Percentiles rank a stretch among this genome's conserved stretches.
Conservation (phyloP, 2,329 filamentous ascomycete species). For the Lachnellula hyalina region DNA sequence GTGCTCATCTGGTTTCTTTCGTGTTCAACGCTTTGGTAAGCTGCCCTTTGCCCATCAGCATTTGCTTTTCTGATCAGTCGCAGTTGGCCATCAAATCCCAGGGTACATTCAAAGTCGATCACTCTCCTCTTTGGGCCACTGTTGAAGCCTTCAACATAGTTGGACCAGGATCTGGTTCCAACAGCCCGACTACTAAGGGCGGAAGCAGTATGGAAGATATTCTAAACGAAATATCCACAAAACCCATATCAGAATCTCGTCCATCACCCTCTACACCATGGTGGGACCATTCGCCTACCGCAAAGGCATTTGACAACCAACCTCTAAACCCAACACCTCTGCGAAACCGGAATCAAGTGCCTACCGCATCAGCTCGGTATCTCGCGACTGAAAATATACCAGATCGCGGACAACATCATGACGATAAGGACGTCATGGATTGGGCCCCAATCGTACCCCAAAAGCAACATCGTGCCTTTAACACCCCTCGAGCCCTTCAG, state of each 20-base stretch:
- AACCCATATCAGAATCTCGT: slow-evolving; percentile 14
- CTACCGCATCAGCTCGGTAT: slow-evolving; percentile 7
- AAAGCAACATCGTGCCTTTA: slow-evolving; percentile 52
- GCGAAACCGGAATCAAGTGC: background rate
- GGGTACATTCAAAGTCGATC: slow-evolving; percentile 21
- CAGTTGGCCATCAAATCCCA: slow-evolving; percentile 20
- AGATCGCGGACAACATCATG: background rate
- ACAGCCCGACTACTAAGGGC: slow-evolving; percentile 23
- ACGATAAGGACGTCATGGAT: slow-evolving; percentile 52
- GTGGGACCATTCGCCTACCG: background rate
- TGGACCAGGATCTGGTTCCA: slow-evolving; percentile 18
- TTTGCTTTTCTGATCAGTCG: slow-evolving; percentile 6
- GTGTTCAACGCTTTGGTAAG: slow-evolving; percentile 50
- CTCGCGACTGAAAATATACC: slow-evolving; percentile 4
- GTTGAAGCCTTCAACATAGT: slow-evolving; percentile 21
- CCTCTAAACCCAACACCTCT: background rate
- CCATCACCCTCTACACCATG: slow-evolving; percentile 7
- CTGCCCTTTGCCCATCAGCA: slow-evolving; percentile 6
- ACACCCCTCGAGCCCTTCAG: slow-evolving; percentile 35
- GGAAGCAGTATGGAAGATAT: slow-evolving; percentile 42
- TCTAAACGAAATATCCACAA: slow-evolving; percentile 40
- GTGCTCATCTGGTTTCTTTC: slow-evolving; percentile 50
- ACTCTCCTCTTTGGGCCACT: slow-evolving; percentile 47
- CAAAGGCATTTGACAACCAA: background rate
- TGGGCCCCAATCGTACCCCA: slow-evolving; percentile 56